Evolutionary conservation across 495 filamentous ascomycete species (phyloP), one percentile per base, ranked within the genome.

Genomic region (Bryoglossum gracile): DNA sequence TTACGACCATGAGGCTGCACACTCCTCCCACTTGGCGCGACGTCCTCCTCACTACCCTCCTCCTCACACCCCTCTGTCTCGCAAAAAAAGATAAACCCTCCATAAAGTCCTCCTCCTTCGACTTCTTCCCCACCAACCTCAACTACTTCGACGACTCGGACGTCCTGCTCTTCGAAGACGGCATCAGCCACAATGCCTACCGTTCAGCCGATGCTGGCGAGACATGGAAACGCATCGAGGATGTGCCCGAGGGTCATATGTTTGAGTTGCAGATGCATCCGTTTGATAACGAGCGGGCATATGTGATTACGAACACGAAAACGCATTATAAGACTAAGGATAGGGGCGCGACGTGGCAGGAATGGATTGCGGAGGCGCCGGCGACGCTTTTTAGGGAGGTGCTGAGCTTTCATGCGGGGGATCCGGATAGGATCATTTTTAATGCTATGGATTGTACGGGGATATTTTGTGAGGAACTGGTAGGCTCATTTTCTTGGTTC

Each of bases 131-230:
- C 1, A 45, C 43, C 37, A 74, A 78, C 59, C 70, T 95, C 40
- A 80, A 84, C 68, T 98, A 94, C 66, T 96, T 98, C 58, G 77
- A 88, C 48, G 85, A 86, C 58, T 87, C 86, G 23, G 83, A 94
- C 60, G 80, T 84, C 38, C 66, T 89, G 43, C 65, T 92, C 21
- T 75, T 84, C 51, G 76, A 74, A 51, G 83, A 86, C 58, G 32
- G 55, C 1, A 56, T 63, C 4, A 65, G 68, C 8, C 70, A 73
- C 26, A 77, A 74, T 33, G 68, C 91, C 18, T 81, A 79, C 48
- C 77, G 83, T 36, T 94, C 90, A 30, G 71, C 73, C 37, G 82
- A 95, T 66, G 87, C 83, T 4, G 92, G 92, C 43, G 73, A 73
- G 38, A 73, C 65, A 32, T 98, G 91, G 90, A 64, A 74, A 3